phyloP scores from a whole-genome alignment of 371 early-diverging fungal genomes.

The Neoconidiobolus thromboides region DNA sequence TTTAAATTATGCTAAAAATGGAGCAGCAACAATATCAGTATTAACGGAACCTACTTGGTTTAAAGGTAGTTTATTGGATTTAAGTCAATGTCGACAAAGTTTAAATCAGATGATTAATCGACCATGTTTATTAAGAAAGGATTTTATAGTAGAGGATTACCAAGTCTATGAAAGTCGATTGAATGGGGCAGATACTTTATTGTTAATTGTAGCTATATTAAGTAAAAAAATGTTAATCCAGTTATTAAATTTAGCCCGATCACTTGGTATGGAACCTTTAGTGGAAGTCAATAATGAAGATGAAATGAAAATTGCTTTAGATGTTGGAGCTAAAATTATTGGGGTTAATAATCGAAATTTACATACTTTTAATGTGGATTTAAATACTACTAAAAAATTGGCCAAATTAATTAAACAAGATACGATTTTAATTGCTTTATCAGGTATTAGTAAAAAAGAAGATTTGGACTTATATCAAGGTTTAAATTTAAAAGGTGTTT shows the following conservation, averaged over 20 bases:
- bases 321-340: conserved; percentile 64
- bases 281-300: conserved; percentile 85
- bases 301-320: conserved; percentile 75
- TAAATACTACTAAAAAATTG: conserved; percentile 56
- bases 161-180: conserved; percentile 85
- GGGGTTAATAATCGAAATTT: conserved; percentile 95
- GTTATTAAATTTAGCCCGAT: conserved; percentile 46
- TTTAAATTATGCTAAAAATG: conserved; percentile 61
- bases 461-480: conserved; percentile 65
- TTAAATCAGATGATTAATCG: conserved; percentile 35
- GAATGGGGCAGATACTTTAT: conserved; percentile 78
- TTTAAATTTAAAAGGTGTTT: conserved; percentile 58
- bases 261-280: conserved; percentile 88
- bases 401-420: conserved; percentile 53
- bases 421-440: conserved; percentile 64
- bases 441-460: conserved; percentile 66
- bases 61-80: conserved; percentile 76
- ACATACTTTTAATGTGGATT: conserved; percentile 87
- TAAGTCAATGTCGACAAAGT: conserved; percentile 61
- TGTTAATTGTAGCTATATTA: conserved; percentile 92
- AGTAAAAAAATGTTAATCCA: conserved; percentile 34
- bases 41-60: conserved; percentile 96
- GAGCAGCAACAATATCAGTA: conserved; percentile 85
- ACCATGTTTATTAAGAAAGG: conserved; percentile 87
- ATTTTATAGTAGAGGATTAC: conserved; percentile 90